These are phyloP conservation scores for Clausena lansium DNA, from an alignment of 345 rosid genomes.

Conservation along the genomic window DNA sequence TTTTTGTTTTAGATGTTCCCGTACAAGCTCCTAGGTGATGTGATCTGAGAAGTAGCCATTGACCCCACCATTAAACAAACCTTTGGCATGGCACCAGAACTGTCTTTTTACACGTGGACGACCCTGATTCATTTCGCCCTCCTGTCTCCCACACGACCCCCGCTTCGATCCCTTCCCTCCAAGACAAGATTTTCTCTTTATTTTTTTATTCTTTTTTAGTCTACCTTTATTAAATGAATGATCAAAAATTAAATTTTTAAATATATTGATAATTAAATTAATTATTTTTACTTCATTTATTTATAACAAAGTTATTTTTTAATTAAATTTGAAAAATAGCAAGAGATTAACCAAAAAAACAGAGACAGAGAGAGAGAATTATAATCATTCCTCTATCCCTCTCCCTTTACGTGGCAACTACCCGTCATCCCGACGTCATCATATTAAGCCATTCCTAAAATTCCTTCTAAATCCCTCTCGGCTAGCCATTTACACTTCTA, in stretches of 20 bases:
- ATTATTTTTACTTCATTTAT: too few relatives aligned
- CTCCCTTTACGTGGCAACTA: slow-evolving; percentile 9
- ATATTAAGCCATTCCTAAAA: background rate
- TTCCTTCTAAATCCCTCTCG: background rate
- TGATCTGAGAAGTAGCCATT: slow-evolving; percentile 18
- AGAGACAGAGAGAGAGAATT: too few relatives aligned
- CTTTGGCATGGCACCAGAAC: background rate
- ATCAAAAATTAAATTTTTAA: too few relatives aligned
- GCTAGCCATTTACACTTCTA: background rate
- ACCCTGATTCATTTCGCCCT: slow-evolving; percentile 19
- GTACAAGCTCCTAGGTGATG: slow-evolving; percentile 22
- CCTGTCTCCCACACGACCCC: slow-evolving; percentile 21
- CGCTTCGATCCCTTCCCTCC: slow-evolving; percentile 18
- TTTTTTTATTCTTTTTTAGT: too few relatives aligned
- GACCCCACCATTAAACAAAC: slow-evolving; percentile 25
- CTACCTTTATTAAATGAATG: too few relatives aligned
- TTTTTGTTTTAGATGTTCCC: slow-evolving; percentile 9
- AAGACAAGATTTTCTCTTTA: too few relatives aligned
- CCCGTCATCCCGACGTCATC: slow-evolving; percentile 12
- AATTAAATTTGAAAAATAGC: too few relatives aligned
- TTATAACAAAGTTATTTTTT: too few relatives aligned
- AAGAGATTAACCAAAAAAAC: too few relatives aligned
- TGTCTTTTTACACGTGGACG: slow-evolving; percentile 13
- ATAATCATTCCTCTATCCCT: too few relatives aligned
- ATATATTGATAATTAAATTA: too few relatives aligned